These are phyloP conservation scores for Lunularia cruciata DNA, from an alignment of 225 moss, liverwort and hornwort species.

Conservation along the genomic window DNA sequence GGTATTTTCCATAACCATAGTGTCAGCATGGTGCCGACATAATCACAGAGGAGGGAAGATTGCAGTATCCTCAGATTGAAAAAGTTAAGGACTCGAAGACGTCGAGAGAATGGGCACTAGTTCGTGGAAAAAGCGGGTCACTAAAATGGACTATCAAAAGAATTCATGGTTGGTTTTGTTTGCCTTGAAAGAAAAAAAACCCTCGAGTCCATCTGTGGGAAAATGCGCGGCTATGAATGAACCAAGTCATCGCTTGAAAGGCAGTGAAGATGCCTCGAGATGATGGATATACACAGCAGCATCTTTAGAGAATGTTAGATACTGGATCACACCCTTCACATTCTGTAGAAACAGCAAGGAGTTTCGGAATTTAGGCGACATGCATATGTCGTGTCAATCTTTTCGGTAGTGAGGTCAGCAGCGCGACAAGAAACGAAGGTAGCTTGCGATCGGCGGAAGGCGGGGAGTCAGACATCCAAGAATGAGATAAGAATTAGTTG, in stretches of 20 bases:
- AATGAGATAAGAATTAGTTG: neutral
- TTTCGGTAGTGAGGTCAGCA: constrained; percentile 9
- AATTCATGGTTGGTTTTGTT: no score
- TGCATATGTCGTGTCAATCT: constrained; percentile 8
- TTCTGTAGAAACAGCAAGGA: neutral
- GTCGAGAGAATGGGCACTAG: no score
- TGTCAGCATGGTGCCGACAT: no score
- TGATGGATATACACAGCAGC: neutral
- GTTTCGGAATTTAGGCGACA: neutral
- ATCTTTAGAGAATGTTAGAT: neutral
- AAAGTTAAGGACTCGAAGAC: no score
- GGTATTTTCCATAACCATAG: no score
- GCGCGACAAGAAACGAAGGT: neutral
- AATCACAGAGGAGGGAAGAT: no score
- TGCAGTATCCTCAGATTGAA: no score
- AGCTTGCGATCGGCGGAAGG: neutral
- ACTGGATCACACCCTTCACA: constrained; percentile 1
- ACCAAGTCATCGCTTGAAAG: neutral
- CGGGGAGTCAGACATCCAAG: neutral
- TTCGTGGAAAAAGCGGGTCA: no score
- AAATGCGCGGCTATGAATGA: neutral
- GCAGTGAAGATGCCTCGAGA: neutral
- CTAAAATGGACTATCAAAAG: no score
- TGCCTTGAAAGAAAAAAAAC: no score
- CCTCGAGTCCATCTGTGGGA: no score